Base-by-base conservation (phyloP, 306 rosid genomes). In the Cucumis melo region DNA sequence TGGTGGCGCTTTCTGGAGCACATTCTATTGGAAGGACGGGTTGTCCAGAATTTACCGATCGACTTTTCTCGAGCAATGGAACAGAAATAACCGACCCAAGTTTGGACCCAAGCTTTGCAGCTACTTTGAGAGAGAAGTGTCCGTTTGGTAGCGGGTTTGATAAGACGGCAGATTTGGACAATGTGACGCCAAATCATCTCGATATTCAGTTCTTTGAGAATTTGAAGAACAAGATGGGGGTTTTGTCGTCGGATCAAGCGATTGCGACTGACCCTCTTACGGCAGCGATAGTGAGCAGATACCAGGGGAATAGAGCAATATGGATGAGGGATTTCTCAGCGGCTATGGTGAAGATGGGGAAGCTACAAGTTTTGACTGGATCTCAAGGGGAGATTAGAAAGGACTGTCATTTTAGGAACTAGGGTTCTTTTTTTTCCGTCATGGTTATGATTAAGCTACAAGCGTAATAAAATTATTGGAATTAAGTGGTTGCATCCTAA, bases 1-100 rank as follows among this genome's bases (percentile, higher is more conserved):
- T 36, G n/a, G 73, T 77, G 17, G 73, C 80, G 3, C 80, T 77
- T 27, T 77, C 80, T 27, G 80, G 80, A 13, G 80, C 80, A 34
- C 80, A 77, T 59, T 77, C 80, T 7, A 77, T 77, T 7, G 80
- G 80, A 13, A 60, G 50, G 11, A 44, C 80, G 1, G 74, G 59
- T 41, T 77, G 80, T 73, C 44, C 27, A 5, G 50, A 20, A 46
- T 63, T 77, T 34, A 8, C 20, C 0, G 68, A 20, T 0, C 79
- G 53, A 13, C 53, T 46, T 46, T 46, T 46, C 53, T 46, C 16
- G 17, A 12, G 17, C 16, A 46, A 46, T 46, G 53, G 53, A 46
- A 46, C 53, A 13, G 53, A 46, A 68, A 9, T n/a, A 1, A 41
- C 39, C 3, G 78, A 75, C 29, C 78, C 78, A 15, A 57, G 67